Evolutionary conservation across 306 rosid genomes (phyloP).

Genomic region (Rubus parviflorus): DNA sequence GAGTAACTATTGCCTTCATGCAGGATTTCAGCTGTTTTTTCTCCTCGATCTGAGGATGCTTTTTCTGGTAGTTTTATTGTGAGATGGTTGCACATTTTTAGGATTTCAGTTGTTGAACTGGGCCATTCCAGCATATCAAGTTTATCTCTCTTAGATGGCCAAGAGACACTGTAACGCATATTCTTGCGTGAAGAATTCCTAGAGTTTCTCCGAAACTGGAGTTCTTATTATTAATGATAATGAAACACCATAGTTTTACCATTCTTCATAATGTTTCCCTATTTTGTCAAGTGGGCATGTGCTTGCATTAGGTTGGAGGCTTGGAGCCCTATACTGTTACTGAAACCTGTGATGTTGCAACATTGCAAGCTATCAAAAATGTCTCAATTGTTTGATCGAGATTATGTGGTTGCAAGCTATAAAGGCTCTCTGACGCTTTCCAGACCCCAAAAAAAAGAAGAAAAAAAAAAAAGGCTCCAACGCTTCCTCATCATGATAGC

Average conservation of each 20-base stretch:
- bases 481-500: too few species aligned
- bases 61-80: background rate
- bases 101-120: constrained; percentile 9
- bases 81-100: background rate
- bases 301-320: background rate
- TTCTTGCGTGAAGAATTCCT: background rate
- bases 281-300: background rate
- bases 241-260: background rate
- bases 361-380: background rate
- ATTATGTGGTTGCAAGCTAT: too few species aligned
- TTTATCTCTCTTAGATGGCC: too few species aligned
- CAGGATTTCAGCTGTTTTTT: background rate
- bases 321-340: background rate
- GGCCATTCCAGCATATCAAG: background rate
- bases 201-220: background rate
- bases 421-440: too few species aligned
- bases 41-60: background rate
- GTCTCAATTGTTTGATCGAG: background rate
- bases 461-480: too few species aligned
- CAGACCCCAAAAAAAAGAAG: too few species aligned
- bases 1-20: constrained; percentile 4
- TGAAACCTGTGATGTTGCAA: background rate
- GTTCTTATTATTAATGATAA: background rate
- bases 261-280: constrained; percentile 1
- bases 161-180: background rate